Evolutionary conservation across 179 eudicot genomes (phyloP).

Genomic region (Spinacia oleracea): DNA sequence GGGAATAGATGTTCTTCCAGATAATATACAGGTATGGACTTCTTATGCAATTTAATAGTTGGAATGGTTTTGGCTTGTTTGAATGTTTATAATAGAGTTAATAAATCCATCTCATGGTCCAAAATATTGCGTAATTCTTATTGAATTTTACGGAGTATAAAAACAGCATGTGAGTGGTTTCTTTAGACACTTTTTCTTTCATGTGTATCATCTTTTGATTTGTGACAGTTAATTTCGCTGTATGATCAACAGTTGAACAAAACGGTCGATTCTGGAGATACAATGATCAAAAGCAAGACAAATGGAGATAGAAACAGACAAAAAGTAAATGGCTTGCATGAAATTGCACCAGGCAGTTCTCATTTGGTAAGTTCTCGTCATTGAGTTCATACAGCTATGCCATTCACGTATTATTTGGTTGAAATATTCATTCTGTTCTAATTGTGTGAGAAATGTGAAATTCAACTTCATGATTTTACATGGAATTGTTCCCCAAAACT

Average conservation of each 20-base stretch:
- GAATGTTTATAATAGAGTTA: not conserved
- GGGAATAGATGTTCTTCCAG: constrained; percentile 42
- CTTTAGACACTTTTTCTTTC: not conserved
- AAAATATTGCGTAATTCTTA: not conserved
- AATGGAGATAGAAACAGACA: constrained; percentile 16
- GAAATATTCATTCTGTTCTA: not conserved
- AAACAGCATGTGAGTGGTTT: constrained; percentile 3
- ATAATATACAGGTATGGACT: constrained; percentile 39
- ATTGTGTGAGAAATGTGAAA: not conserved
- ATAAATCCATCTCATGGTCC: not conserved
- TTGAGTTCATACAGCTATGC: not conserved
- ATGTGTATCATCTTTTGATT: not conserved
- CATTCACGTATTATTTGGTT: not conserved
- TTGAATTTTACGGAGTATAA: too few species aligned
- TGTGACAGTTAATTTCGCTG: constrained; percentile 25
- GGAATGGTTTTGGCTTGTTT: not conserved
- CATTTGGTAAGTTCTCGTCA: constrained; percentile 28
- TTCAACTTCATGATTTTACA: not conserved
- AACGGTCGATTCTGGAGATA: constrained; percentile 25
- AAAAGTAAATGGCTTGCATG: constrained; percentile 31
- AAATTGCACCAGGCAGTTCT: constrained; percentile 29
- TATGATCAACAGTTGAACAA: constrained; percentile 38
- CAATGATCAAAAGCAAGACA: constrained; percentile 23
- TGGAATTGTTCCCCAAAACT: not conserved
- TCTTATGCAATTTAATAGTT: not conserved